Base-by-base conservation (phyloP, 1,139 yeast species). In the Hyphopichia fennica region DNA sequence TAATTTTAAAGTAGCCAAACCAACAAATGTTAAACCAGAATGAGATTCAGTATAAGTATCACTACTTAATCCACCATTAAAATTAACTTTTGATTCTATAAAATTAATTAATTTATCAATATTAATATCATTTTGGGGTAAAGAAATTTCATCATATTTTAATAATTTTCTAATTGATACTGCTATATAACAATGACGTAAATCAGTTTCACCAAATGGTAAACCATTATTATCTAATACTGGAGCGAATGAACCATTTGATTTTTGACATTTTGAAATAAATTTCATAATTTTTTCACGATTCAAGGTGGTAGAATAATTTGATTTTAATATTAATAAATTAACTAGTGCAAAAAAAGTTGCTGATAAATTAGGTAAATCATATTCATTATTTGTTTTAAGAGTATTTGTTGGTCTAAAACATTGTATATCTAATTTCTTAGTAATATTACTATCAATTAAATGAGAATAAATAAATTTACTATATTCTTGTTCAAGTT, bases 1-100 rank as follows among this genome's bases (percentile, higher is more conserved):
- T 36, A 87, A 53, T 31, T 62, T 60, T 45, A 89, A 69, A 1
- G 87, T 65, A 0, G 88, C 87, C 33, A 93, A 55, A 0, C 89
- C 96, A 63, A 98, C 91, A 56, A 82, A 93, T 0, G 96, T 86
- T 48, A 86, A 75, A 0, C 99, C 99, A 8, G 91, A 81, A 63
- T 93, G 98, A 2, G 95, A 74, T 61, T 93, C 99, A 18, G 77
- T 72, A 33, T 49, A 43, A 2, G 48, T 46, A 5, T 50, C 38
- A 11, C 70, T 62, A 27, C 72, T 60, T 42, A 74, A 67, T 0
- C 96, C 98, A 1, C 98, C 98, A 53, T 78, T 82, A 48, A 63
- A 73, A 33, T 74, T 69, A 30, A 72, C 60, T 32, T 81, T 65
- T 0, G 60, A 49, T n/a, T 58, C 35, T 0, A 89, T 65, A 54